A percentile compares a stretch with the other conserved stretches of the same genome.
These are phyloP conservation scores for Pulveroboletus sp. DNA, from an alignment of 768 basidiomycete genomes.

Conservation along the genomic window DNA sequence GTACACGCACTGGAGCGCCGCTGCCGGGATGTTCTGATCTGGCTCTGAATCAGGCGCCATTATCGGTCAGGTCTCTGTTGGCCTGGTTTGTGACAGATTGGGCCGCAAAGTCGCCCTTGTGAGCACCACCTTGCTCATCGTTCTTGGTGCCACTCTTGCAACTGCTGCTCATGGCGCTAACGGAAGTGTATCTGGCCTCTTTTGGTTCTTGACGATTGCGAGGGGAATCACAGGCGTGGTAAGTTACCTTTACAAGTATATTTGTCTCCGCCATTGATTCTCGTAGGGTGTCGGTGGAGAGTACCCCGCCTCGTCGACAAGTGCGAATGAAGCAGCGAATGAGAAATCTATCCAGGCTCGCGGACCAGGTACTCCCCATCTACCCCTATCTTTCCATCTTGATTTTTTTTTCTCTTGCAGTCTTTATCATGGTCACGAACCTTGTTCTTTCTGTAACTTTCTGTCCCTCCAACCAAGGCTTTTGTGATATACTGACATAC, in stretches of 20 bases:
- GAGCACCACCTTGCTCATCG: slow-evolving; percentile 61
- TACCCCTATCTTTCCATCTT: neutral
- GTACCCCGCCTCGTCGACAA: slow-evolving; percentile 69
- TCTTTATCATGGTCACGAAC: slow-evolving; percentile 76
- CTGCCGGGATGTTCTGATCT: slow-evolving; percentile 1
- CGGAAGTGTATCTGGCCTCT: slow-evolving; percentile 52
- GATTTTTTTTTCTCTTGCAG: slow-evolving; percentile 23
- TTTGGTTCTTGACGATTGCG: slow-evolving; percentile 73
- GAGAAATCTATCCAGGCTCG: slow-evolving; percentile 56
- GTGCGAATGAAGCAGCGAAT: slow-evolving; percentile 69
- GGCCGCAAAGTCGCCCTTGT: slow-evolving; percentile 77
- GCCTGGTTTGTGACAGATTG: slow-evolving; percentile 64
- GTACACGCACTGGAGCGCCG: slow-evolving; percentile 8
- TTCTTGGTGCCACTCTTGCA: slow-evolving; percentile 61
- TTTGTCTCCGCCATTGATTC: slow-evolving; percentile 1
- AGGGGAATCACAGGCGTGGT: slow-evolving; percentile 68
- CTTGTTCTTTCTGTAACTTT: slow-evolving; percentile 54
- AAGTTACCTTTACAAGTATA: slow-evolving; percentile 16
- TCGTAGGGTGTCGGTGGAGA: slow-evolving; percentile 68
- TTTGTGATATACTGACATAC: neutral
- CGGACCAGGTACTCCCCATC: slow-evolving; percentile 46
- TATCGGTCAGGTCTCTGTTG: slow-evolving; percentile 57
- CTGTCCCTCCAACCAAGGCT: neutral
- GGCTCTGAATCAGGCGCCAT: slow-evolving; percentile 44
- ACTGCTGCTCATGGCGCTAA: slow-evolving; percentile 63